These are phyloP conservation scores for Magnolia kwangsiensis DNA, from an alignment of 164 flowering plant species.

Conservation along the genomic window DNA sequence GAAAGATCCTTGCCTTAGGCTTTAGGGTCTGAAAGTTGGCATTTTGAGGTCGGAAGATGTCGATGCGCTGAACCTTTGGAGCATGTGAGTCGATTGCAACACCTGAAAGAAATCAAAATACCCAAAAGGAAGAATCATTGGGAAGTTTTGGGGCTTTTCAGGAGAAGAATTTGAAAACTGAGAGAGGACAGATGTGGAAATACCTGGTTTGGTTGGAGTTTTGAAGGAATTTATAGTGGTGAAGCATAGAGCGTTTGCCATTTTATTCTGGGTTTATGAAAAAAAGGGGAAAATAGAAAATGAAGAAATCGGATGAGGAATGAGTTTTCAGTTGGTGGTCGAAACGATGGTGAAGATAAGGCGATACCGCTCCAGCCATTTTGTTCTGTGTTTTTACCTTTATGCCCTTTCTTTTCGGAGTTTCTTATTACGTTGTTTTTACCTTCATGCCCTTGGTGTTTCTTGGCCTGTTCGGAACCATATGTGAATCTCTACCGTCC, in stretches of 20 bases:
- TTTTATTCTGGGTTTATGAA: constrained; percentile 10
- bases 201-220: constrained; percentile 43
- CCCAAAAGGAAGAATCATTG: not conserved
- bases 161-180: not conserved
- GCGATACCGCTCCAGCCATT: not conserved
- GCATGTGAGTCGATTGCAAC: constrained; percentile 25
- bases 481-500: too few species aligned
- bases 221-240: constrained; percentile 32
- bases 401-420: not conserved
- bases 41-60: constrained; percentile 12
- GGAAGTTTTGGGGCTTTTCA: not conserved
- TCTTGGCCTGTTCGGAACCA: too few species aligned
- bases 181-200: constrained; percentile 8
- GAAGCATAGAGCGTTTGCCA: constrained; percentile 48
- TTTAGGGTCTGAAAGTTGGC: constrained; percentile 33
- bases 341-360: constrained; percentile 22
- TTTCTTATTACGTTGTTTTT: not conserved
- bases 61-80: constrained; percentile 28
- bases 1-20: constrained; percentile 35
- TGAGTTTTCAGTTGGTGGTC: not conserved
- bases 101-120: constrained; percentile 22
- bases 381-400: not conserved
- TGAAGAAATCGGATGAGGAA: not conserved
- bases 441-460: too few species aligned
- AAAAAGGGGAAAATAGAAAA: not conserved